A percentile compares a stretch with the other conserved stretches of the same genome.
Evolutionary conservation across 805 yeast genomes (phyloP).

Genomic region (Komagataella phaffii): DNA sequence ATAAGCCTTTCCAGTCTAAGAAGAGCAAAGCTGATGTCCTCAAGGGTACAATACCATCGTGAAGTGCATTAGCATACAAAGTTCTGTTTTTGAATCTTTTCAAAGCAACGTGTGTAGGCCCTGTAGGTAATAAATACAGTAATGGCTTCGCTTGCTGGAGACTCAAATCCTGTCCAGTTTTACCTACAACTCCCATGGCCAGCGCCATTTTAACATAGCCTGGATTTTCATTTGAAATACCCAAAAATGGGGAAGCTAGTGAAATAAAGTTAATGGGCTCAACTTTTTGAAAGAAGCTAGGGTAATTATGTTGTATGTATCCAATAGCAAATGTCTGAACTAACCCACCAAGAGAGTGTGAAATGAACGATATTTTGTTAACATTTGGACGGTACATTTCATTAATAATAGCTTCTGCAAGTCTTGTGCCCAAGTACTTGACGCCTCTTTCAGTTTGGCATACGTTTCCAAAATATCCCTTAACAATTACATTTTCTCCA

Average conservation of each 20-base stretch:
- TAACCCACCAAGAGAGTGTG: constrained; percentile 90
- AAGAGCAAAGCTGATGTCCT: constrained; percentile 80
- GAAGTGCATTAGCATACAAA: constrained; percentile 74
- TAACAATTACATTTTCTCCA: constrained; percentile 57
- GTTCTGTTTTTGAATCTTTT: constrained; percentile 59
- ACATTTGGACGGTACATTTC: constrained; percentile 38
- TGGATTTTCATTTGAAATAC: constrained; percentile 82
- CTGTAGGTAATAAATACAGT: constrained; percentile 60
- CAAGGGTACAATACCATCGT: constrained; percentile 94
- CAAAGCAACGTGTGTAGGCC: constrained; percentile 55
- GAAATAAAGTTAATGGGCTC: constrained; percentile 72
- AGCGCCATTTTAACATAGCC: constrained; percentile 72
- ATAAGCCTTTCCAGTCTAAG: constrained; percentile 71
- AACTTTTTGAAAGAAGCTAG: constrained; percentile 52
- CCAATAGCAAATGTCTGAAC: constrained; percentile 87
- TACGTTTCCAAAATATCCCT: constrained; percentile 75
- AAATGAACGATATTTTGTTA: constrained; percentile 67
- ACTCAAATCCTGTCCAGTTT: constrained; percentile 84
- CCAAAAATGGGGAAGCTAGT: constrained; percentile 80
- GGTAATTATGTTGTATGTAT: constrained; percentile 53
- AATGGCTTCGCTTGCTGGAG: constrained; percentile 48
- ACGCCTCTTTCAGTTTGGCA: constrained; percentile 87
- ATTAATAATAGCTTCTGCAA: constrained; percentile 59
- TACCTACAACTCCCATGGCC: constrained; percentile 82
- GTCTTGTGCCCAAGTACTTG: constrained; percentile 66